phyloP scores from a whole-genome alignment of 192 early-diverging fungal genomes.

The Rhizophagus sp. region DNA sequence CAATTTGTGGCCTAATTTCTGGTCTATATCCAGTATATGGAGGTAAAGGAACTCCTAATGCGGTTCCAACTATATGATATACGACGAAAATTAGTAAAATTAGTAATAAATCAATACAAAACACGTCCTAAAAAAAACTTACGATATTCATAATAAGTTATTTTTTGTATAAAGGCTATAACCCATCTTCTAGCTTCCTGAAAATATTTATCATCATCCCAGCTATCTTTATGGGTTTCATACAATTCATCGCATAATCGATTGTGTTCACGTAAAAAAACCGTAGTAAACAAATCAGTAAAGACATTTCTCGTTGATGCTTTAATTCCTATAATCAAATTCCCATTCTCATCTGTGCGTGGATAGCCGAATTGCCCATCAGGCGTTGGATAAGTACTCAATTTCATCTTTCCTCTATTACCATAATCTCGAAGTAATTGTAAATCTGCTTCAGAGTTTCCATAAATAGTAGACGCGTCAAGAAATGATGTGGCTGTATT shows the following conservation, averaged over 20 bases:
- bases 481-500: not conserved
- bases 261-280: conserved; percentile 19
- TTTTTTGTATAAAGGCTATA: conserved; percentile 2
- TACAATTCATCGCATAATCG: not conserved
- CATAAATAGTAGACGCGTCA: not conserved
- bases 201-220: conserved; percentile 8
- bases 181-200: conserved; percentile 14
- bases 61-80: not conserved
- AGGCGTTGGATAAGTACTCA: not conserved
- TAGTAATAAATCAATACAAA: not conserved
- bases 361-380: not conserved
- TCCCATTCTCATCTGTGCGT: not conserved
- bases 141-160: conserved; percentile 4
- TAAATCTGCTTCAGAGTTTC: not conserved
- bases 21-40: not conserved
- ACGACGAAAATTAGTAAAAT: not conserved
- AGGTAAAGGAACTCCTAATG: not conserved
- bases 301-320: not conserved
- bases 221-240: not conserved
- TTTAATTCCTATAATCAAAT: not conserved
- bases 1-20: not conserved
- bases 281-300: not conserved
- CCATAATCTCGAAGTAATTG: not conserved
- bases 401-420: conserved; percentile 2
- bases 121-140: not conserved